Evolutionary conservation across 192 early-diverging fungal genomes (phyloP), one percentile per base, ranked within the genome.

Genomic region (Glomus cerebriforme): DNA sequence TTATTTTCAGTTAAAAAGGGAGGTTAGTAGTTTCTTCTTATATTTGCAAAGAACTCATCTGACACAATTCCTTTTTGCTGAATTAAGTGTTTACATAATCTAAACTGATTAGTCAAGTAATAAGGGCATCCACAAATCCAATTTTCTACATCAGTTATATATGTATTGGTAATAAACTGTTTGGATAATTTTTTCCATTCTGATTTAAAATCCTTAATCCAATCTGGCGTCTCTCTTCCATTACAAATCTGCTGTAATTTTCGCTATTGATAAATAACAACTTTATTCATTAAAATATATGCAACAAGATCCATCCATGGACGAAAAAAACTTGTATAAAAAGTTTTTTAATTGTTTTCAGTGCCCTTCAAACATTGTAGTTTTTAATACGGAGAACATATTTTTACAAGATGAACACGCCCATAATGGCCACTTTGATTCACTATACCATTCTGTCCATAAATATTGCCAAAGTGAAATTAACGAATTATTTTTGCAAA

Each of bases 51-150:
- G 1, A 47, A 47, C 12, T 47, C 45, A 0, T 9, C 1, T 13
- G 45, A 13, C 2, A 47, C 45, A 47, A 9, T 47, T 47, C 45
- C 45, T 47, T 47, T 47, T 13, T 47, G 45, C 2, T 47, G 13
- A 2, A 12, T 13, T 12, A 47, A 13, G 13, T 45, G 43, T 10
- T 45, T 45, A 12, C 12, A 45, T 10, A 45, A 13, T 13, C 13
- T 47, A 13, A 47, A 47, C 1, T 1, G 45, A 47, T 13, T 13
- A 13, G 45, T 47, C 10, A 71, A 45, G 22, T 43, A 71, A 27
- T 37, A 37, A 19, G 39, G 69, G 29, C 69, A 71, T 71, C 69
- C 39, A 71, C 69, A 71, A 19, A 71, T 45, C 69, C 39, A 71
- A 37, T 49, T 6, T 12, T 47, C 22, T 1, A 71, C 7, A 71